A percentile compares a stretch with the other conserved stretches of the same genome.
Evolutionary conservation across 176 grass and related monocot genomes (phyloP).

Genomic region (Avena insularis): DNA sequence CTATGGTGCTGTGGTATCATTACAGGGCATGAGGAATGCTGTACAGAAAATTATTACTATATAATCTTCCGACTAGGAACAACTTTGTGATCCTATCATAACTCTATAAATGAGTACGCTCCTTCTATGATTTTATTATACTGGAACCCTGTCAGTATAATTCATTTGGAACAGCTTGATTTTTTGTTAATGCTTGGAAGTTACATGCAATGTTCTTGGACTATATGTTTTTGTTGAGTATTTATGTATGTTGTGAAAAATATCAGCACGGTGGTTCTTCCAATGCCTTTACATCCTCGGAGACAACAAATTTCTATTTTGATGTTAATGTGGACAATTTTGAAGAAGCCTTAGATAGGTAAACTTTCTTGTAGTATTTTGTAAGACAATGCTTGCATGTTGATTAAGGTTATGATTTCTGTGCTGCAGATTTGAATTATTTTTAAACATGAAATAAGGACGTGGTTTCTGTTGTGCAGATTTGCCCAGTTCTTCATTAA

Average conservation of each 20-base stretch:
- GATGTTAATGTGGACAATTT: slow-evolving; percentile 89
- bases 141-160: background rate
- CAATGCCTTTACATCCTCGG: slow-evolving; percentile 76
- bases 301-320: slow-evolving; percentile 87
- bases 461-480: slow-evolving; percentile 58
- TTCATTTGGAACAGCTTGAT: slow-evolving; percentile 15
- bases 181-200: slow-evolving; percentile 26
- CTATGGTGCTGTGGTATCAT: background rate
- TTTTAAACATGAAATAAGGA: slow-evolving; percentile 40
- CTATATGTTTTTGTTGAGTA: slow-evolving; percentile 33
- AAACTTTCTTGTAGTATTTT: slow-evolving; percentile 40
- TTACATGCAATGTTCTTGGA: slow-evolving; percentile 11
- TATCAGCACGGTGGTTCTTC: slow-evolving; percentile 86
- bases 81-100: slow-evolving; percentile 7
- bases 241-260: slow-evolving; percentile 37
- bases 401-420: slow-evolving; percentile 32
- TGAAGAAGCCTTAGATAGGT: slow-evolving; percentile 92
- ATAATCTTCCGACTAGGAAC: background rate
- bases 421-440: slow-evolving; percentile 57
- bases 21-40: no score
- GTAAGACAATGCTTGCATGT: slow-evolving; percentile 2
- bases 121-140: slow-evolving; percentile 4
- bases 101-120: background rate
- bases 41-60: no score
- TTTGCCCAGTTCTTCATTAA: slow-evolving; percentile 98